Base-by-base conservation (phyloP, 1,139 yeast genomes). In the Yamadazyma kanchanaburiensis region DNA sequence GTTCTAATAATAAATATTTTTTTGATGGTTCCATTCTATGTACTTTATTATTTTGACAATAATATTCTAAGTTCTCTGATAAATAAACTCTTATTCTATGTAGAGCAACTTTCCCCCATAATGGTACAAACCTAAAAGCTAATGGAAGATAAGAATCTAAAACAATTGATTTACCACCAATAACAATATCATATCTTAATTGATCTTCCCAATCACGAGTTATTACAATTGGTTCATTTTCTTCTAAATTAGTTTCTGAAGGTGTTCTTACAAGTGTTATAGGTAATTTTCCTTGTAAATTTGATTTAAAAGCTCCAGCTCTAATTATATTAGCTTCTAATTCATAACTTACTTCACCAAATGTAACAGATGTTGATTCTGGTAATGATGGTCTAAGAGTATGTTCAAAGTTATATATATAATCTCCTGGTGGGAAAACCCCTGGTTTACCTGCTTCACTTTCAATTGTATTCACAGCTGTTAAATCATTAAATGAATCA, bases 141-240 rank as follows among this genome's bases (percentile, higher is more conserved):
- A 91, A 68, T 0, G 97, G 97, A 28, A 91, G 60, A 46, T 75
- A 79, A 3, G 91, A 79, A 48, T 94, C 89, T 31, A 91, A 67
- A 3, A 94, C 80, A 33, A 89, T 78, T 13, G 91, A 80, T 53
- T 91, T 91, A 13, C 96, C 83, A 25, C 87, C 94, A 33, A 91
- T 80, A 17, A 87, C 80, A 29, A 91, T 87, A 50, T 91, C 96
- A 51, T 91, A 91, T 43, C 80, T 80, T 24, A 91, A 58, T 50
- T 85, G 88, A 51, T 85, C 89, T 53, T 91, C 97, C 98, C 98
- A 91, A 44, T 85, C 91, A 40, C 94, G 70, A 11, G 84, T 70
- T 24, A 91, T 88, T 5, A 88, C 86, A 32, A 91, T 91, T 0
- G 98, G 97, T 52, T 91, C 98, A 38, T 84, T 80, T 47, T 86